Evolutionary conservation across 495 filamentous ascomycete genomes (phyloP), one percentile per base, ranked within the genome.

Genomic region (Venustampulla echinocandica): DNA sequence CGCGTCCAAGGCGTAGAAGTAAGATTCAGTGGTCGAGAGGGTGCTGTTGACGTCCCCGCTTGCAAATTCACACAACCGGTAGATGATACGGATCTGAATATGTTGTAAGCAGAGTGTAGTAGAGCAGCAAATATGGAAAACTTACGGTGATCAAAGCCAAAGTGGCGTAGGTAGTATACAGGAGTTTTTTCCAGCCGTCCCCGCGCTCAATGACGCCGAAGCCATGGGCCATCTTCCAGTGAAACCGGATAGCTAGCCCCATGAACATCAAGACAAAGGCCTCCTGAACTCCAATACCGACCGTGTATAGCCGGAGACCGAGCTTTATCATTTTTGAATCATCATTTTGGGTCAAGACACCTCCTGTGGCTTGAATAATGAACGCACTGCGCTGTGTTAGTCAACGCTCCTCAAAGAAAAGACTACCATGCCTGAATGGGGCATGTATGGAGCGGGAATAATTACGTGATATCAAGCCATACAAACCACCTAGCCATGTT

Each of bases 241-340:
- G 74, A 47, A 80, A 75, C 2, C 59, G 49, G 23, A 73, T 56
- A 24, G 65, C 61, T 1, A 81, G 49, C 1, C 17, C 60, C 2
- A 61, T 28, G 52, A 81, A 81, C 15, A 69, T 36, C 1, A 76
- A 11, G 11, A 83, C 70, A 62, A 81, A 81, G 23, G 68, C 39
- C 49, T 76, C 57, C 50, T 83, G 80, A 2, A 81, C 30, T 10
- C 73, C 74, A 9, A 81, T 68, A 2, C 79, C 80, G 4, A 60
- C 70, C 59, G 76, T 71, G 57, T 79, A 80, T 30, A 82, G 65
- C 13, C 27, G 6, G 27, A 30, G 27, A 30, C 27, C 27, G 44
- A 79, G 67, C n/a, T 75, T 49, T 0, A 76, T 77, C 4, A 57
- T 48, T 32, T 63, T 55, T 11, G 63, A 47, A n/a, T 36, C 46